These are phyloP conservation scores for Oenanthe sinensis DNA, from an alignment of 129 eudicot genomes.

Conservation along the genomic window DNA sequence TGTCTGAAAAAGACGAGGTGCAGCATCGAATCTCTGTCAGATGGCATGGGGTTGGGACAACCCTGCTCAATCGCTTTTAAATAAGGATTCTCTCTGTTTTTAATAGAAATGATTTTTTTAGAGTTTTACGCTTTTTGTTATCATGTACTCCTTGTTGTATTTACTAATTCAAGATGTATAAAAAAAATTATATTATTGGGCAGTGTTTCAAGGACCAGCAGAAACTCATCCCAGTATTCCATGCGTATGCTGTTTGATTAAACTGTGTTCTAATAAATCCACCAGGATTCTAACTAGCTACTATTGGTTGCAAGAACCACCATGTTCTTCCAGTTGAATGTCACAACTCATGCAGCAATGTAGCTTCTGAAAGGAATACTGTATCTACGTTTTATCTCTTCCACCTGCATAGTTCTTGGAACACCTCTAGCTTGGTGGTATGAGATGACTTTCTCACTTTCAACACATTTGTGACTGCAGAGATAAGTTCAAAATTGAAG, in stretches of 20 bases:
- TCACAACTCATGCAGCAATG: background rate
- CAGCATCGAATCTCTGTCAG: constrained; percentile 1
- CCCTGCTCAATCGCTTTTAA: background rate
- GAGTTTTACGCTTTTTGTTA: background rate
- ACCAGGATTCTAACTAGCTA: background rate
- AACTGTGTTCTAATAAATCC: background rate
- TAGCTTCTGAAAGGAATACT: background rate
- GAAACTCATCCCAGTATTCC: background rate
- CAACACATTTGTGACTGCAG: background rate
- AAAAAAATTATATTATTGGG: background rate
- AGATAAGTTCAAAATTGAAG: background rate
- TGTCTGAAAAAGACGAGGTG: background rate
- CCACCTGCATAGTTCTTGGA: background rate
- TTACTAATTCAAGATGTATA: background rate
- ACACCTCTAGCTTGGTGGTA: background rate
- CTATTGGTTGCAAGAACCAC: background rate
- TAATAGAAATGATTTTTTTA: background rate
- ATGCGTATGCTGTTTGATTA: background rate
- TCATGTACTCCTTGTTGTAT: background rate
- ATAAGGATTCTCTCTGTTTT: background rate
- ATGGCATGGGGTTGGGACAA: background rate
- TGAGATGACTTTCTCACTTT: background rate
- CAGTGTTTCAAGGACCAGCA: background rate
- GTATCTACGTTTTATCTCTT: background rate
- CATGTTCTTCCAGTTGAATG: background rate